Evolutionary conservation across 2,329 filamentous ascomycete genomes (phyloP).

Genomic region (Elsinoe ampelina): DNA sequence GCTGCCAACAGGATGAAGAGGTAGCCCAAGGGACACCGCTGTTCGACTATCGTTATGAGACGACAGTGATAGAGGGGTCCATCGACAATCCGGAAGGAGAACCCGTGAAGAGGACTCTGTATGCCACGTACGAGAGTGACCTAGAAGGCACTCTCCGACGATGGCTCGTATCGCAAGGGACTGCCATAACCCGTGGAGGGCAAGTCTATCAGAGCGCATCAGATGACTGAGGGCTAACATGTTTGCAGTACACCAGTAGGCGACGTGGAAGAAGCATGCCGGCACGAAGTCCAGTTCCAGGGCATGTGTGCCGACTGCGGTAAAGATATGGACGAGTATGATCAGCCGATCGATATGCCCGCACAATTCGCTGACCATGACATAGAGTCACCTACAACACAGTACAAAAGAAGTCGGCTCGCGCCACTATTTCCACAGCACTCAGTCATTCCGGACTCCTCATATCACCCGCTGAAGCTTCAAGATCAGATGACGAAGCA

Average conservation of each 20-base stretch:
- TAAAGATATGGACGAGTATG: conserved; percentile 83
- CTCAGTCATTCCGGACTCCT: conserved; percentile 83
- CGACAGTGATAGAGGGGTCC: conserved; percentile 56
- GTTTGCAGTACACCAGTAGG: conserved; percentile 46
- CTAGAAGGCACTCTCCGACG: conserved; percentile 67
- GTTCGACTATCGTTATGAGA: conserved; percentile 80
- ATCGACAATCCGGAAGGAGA: conserved; percentile 62
- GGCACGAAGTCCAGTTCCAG: conserved; percentile 82
- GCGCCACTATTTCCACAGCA: conserved; percentile 88
- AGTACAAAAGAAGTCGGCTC: conserved; percentile 66
- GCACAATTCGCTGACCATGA: conserved; percentile 12
- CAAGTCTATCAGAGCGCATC: background rate
- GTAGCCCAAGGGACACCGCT: conserved; percentile 69
- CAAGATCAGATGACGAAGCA: conserved; percentile 71
- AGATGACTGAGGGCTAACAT: background rate
- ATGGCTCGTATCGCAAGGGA: conserved; percentile 64
- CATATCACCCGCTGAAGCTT: conserved; percentile 74
- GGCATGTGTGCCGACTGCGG: conserved; percentile 88
- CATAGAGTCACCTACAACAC: conserved; percentile 65
- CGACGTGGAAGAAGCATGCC: conserved; percentile 81
- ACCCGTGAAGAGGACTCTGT: conserved; percentile 59
- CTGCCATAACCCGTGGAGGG: conserved; percentile 46
- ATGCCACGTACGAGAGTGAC: conserved; percentile 72
- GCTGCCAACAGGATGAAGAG: conserved; percentile 64
- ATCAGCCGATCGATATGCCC: conserved; percentile 4